A percentile compares a stretch with the other conserved stretches of the same genome.
These are phyloP conservation scores for Aspergillus spinulosporus DNA, from an alignment of 2,329 filamentous ascomycete species.

Conservation along the genomic window DNA sequence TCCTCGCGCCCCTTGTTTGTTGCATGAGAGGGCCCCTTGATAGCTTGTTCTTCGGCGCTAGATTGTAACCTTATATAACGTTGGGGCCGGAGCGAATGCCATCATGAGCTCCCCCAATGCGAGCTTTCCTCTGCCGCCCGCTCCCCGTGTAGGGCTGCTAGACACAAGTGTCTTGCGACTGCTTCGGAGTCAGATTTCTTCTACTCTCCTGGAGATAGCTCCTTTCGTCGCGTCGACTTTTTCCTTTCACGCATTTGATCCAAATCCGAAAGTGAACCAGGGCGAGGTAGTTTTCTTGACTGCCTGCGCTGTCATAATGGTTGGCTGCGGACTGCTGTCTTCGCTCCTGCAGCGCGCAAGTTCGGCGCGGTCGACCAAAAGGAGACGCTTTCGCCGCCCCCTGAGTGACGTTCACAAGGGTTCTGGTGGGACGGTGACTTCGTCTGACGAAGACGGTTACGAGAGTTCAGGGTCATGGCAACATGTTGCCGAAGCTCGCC, in stretches of 20 bases:
- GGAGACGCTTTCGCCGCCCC: constrained; percentile 23
- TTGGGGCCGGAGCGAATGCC: constrained; percentile 7
- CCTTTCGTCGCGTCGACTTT: constrained; percentile 22
- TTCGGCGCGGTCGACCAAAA: constrained; percentile 17
- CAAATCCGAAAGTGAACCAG: constrained; percentile 34
- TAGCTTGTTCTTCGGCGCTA: constrained; percentile 11
- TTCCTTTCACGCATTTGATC: constrained; percentile 23
- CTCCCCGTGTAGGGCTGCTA: constrained; percentile 10
- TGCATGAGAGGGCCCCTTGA: constrained; percentile 12
- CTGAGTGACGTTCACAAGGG: constrained; percentile 26
- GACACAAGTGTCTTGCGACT: constrained; percentile 18
- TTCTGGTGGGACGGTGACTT: constrained; percentile 33
- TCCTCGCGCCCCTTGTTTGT: constrained; percentile 17
- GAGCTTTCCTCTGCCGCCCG: constrained; percentile 8
- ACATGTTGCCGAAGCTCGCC: constrained; percentile 23
- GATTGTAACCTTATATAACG: constrained; percentile 21
- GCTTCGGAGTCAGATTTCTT: constrained; percentile 24
- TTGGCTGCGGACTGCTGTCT: constrained; percentile 38
- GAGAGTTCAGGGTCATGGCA: constrained; percentile 37
- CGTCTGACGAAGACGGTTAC: constrained; percentile 40
- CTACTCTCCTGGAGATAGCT: constrained; percentile 22
- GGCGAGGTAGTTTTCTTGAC: constrained; percentile 33
- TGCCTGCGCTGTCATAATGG: constrained; percentile 38
- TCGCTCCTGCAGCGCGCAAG: constrained; percentile 29
- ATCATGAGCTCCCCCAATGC: constrained; percentile 20